Base-by-base conservation (phyloP, 768 basidiomycete genomes). In the Naganishia vaughanmartiniae region DNA sequence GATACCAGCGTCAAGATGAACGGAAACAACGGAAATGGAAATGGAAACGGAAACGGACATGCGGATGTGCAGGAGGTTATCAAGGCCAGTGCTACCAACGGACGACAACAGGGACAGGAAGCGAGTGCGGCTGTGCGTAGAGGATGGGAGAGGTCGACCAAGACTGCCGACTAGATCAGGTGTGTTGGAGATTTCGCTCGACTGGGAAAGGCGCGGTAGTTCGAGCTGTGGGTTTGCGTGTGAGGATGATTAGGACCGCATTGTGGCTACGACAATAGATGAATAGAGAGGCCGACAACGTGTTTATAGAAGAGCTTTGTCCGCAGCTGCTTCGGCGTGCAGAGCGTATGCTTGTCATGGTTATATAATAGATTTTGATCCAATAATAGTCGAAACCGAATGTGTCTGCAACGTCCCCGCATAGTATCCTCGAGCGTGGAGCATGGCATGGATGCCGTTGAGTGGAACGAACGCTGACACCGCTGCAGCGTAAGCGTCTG, bases 111-210 rank as follows among this genome's bases (percentile, higher is more conserved):
- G 39, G 60, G 60, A 45, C 60, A 63, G 60, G 60, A 63, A 11
- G 42, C 60, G 24, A 45, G 3, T 42, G 60, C 60, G 12, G 57
- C 68, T 28, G 45, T 31, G 4, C 42, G 68, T 4, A 69, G 51
- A 39, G 68, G 68, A n/a, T 69, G 67, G 67, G 67, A 68, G 55
- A 31, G 67, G 33, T 55, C 67, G 28, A 68, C 54, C 67, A 68
- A 68, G 67, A 56, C 55, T 19, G 67, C 55, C 12, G 67, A 68
- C 46, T 68, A 56, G 54, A 42, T 28, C 24, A 66, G 6, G 31
- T 28, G 46, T 33, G 31, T n/a, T 42, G 2, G 5, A 2, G 2
- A 15, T 7, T 7, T 42, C 42, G 42, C 42, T 4, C 34, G 34
- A 12, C 4, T 36, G 12, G 4, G 34, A 42, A 42, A 15, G 14